Base-by-base conservation (phyloP, 164 flowering plant species). In the Kalanchoe fedtschenkoi region DNA sequence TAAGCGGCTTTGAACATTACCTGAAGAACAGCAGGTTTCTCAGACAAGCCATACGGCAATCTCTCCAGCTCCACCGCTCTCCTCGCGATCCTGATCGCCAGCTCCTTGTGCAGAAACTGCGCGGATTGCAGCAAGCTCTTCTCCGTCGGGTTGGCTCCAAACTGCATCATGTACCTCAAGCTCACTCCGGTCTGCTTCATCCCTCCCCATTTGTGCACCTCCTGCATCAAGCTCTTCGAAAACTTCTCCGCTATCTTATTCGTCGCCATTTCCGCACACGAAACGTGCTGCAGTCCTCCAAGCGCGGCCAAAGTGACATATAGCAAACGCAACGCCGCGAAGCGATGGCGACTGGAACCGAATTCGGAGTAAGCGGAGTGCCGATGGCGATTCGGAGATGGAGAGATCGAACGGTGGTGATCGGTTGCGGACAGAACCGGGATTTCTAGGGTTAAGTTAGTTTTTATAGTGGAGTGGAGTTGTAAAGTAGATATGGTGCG, bases 21-120 rank as follows among this genome's bases (percentile, higher is more conserved):
- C 91, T 87, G 82, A 58, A 89, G 64, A 58, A 92, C 87, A 21
- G 96, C 88, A 60, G 96, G 83, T 64, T 83, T 87, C 5, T 70
- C 62, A 21, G 96, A 90, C 17, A 93, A 66, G n/a, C 96, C 97
- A 67, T 78, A 81, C 62, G 99, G 99, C 38, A 90, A 75, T 55
- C 37, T 63, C 69, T 90, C 82, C n/a, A 90, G 83, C 65, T 90
- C 99, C 54, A 85, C 74, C 30, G 88, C 89, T 24, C 99, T 61
- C 41, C 95, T 68, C 2, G 97, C 97, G 71, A 93, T 86, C 26
- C 97, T 63, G 54, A 93, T 84, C n/a, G 97, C 79, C 3, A 93
- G 82, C 74, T 93, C 96, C 70, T 85, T 89, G 68, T 90, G 97
- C 59, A 93, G 89, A 62, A 90, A 93, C 69, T 88, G 95, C 62